These are phyloP conservation scores for Boletus sp. DNA, from an alignment of 768 basidiomycete species.

Conservation along the genomic window DNA sequence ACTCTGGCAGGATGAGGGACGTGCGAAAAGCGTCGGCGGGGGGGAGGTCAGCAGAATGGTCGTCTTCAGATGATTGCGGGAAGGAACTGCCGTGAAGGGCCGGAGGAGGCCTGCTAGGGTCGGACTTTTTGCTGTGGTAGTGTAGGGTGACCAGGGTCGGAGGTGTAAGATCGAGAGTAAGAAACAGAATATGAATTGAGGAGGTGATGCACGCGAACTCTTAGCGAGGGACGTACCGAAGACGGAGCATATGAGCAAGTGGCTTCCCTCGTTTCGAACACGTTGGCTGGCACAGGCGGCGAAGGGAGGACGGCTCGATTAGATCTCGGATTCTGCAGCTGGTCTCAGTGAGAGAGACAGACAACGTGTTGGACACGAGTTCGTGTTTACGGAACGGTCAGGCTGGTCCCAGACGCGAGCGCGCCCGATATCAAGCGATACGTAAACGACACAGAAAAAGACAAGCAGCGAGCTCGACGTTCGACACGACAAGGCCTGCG, in stretches of 20 bases:
- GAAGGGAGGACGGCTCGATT: conserved; percentile 29
- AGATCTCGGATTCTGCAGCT: conserved; percentile 22
- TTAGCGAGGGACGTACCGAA: conserved; percentile 59
- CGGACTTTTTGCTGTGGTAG: conserved; percentile 69
- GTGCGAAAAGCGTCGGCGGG: conserved; percentile 78
- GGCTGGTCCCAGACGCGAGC: background rate
- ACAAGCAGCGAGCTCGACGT: conserved; percentile 1
- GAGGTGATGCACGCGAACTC: conserved; percentile 25
- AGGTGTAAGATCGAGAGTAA: conserved; percentile 21
- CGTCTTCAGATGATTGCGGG: conserved; percentile 35
- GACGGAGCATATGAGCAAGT: conserved; percentile 61
- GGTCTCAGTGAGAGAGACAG: conserved; percentile 29
- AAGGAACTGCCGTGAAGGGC: conserved; percentile 32
- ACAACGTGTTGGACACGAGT: conserved; percentile 82
- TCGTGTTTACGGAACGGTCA: conserved; percentile 31
- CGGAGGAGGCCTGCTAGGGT: conserved; percentile 50
- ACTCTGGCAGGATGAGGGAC: conserved; percentile 84
- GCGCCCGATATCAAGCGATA: background rate
- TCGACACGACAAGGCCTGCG: background rate
- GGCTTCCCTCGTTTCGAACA: conserved; percentile 61
- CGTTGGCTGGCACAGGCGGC: conserved; percentile 44
- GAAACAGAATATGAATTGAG: conserved; percentile 22
- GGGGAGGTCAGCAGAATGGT: conserved; percentile 55
- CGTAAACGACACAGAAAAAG: background rate
- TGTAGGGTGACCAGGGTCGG: conserved; percentile 17